Base-by-base conservation (phyloP, 768 basidiomycete species). In the Hemileccinum impolitum region DNA sequence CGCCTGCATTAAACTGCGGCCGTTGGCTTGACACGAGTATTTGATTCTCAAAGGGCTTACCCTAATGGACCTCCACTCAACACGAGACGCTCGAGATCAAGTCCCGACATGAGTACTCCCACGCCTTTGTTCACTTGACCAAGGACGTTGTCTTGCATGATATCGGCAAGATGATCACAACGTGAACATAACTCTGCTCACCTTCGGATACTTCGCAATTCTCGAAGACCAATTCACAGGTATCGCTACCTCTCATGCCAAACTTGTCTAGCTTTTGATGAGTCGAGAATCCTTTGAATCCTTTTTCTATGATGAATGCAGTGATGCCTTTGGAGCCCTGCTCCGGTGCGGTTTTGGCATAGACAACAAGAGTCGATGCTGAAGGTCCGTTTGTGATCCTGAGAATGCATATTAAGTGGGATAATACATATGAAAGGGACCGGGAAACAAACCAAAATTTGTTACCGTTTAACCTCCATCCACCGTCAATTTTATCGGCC, bases 301-400 rank as follows among this genome's bases (percentile, higher is more conserved):
- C 83, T 39, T 80, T 85, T 70, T 95, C 92, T 53, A 97, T 74
- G 55, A 96, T 83, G 67, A 96, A 96, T 0, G 94, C 81, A 0
- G 94, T 95, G 54, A 96, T 92, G 18, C 94, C 92, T 63, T 87
- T 94, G 15, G 89, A 87, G 14, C 82, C 85, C 56, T 80, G 80
- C 36, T 82, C 72, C 0, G 88, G 89, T 13, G 79, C 75, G 4
- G 91, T 90, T 70, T 93, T 94, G 14, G 94, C 94, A 66, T 97
- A 97, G 5, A 96, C 89, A 6, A 97, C 85, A 13, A 95, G 75
- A 0, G 92, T 94, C 15, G 90, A 92, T 5, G 94, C 94, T 28
- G 83, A 75, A 1, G 94, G 93, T 3, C 94, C 94, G 65, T 97
- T 96, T 13, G 93, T 95, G 64, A 95, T 95, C 92, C 92, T 94